Evolutionary conservation across 192 early-diverging fungal genomes (phyloP).

Genomic region (Phlyctochytrium bullatum): DNA sequence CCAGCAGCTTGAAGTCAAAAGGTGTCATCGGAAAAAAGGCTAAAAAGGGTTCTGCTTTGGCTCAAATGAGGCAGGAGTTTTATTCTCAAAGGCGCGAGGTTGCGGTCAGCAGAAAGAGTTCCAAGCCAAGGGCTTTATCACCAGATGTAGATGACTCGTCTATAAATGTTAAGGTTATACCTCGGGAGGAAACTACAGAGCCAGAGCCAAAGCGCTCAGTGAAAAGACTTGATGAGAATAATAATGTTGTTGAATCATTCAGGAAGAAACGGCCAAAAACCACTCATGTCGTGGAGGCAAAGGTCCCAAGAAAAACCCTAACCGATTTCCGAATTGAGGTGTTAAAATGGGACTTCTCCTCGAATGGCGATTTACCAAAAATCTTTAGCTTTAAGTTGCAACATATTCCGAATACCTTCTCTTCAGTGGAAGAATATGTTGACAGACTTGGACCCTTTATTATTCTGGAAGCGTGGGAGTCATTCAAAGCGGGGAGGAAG

Average conservation of each 20-base stretch:
- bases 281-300: neutral
- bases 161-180: too few relatives aligned
- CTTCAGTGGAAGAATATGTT: constrained; percentile 56
- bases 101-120: too few relatives aligned
- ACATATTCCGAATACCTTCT: constrained; percentile 61
- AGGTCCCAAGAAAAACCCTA: constrained; percentile 1
- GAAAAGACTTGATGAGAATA: constrained; percentile 16
- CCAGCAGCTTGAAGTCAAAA: too few relatives aligned
- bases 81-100: too few relatives aligned
- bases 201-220: constrained; percentile 8
- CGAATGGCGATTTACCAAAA: constrained; percentile 33
- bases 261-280: neutral
- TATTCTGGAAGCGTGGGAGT: constrained; percentile 81
- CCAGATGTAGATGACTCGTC: too few relatives aligned
- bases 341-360: constrained; percentile 26
- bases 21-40: too few relatives aligned
- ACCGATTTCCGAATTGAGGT: constrained; percentile 6
- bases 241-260: constrained; percentile 1
- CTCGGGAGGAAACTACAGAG: too few relatives aligned
- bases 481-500: constrained; percentile 71
- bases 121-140: neutral
- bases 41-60: too few relatives aligned
- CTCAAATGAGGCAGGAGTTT: too few relatives aligned
- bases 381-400: constrained; percentile 34
- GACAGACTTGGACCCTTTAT: constrained; percentile 76